phyloP scores from a whole-genome alignment of 179 eudicot species.

The Camellia oleifera region DNA sequence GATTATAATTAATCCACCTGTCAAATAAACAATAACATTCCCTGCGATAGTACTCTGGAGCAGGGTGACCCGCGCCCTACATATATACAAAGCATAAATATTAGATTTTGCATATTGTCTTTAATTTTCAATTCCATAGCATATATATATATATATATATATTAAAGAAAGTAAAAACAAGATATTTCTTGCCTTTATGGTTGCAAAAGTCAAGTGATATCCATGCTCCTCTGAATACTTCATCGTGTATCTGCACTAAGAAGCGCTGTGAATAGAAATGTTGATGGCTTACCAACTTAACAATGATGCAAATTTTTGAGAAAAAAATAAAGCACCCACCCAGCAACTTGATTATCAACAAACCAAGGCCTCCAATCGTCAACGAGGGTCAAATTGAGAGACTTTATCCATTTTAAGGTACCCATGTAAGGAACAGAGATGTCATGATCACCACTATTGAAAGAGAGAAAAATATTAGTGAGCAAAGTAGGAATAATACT shows the following conservation, averaged over 20 bases:
- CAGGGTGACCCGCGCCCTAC: slow-evolving; percentile 68
- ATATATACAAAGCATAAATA: slow-evolving; percentile 15
- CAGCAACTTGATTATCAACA: slow-evolving; percentile 35
- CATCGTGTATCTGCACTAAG: slow-evolving; percentile 39
- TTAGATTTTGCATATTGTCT: not conserved
- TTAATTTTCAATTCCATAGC: not conserved
- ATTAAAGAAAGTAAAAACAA: not conserved
- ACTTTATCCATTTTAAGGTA: slow-evolving; percentile 36
- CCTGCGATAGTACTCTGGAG: slow-evolving; percentile 54
- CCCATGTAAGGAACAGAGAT: slow-evolving; percentile 25
- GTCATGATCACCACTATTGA: slow-evolving; percentile 48
- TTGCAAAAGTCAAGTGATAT: slow-evolving; percentile 47
- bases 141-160: no score
- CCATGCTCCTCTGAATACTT: slow-evolving; percentile 27
- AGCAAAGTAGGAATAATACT: not conserved
- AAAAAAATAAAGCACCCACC: slow-evolving; percentile 25
- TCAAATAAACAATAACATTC: slow-evolving; percentile 33
- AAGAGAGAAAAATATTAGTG: not conserved
- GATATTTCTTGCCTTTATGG: slow-evolving; percentile 40
- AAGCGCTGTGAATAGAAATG: not conserved
- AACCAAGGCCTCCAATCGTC: slow-evolving; percentile 45
- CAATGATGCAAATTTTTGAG: not conserved
- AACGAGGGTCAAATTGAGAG: slow-evolving; percentile 30
- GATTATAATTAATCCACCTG: slow-evolving; percentile 17
- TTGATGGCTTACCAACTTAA: not conserved